Conservation (phyloP, 208 protist genomes). For the Trypanosoma melophagium region DNA sequence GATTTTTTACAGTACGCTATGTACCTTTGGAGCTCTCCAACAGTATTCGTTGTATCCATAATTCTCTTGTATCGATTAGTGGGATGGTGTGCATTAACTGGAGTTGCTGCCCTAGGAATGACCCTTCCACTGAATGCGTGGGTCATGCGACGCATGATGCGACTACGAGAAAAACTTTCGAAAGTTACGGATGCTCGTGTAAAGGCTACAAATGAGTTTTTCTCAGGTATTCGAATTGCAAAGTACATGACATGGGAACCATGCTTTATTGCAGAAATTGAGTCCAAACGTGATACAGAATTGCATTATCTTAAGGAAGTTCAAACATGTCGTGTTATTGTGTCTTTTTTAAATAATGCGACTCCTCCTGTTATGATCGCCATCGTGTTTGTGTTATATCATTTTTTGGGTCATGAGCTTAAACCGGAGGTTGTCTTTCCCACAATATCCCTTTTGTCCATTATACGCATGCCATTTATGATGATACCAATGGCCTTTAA, state of each 20-base stretch:
- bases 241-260: conserved; percentile 87
- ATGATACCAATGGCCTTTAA: conserved; percentile 67
- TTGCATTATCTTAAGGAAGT: conserved; percentile 28
- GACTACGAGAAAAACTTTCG: conserved; percentile 19
- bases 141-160: conserved; percentile 25
- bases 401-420: conserved; percentile 53
- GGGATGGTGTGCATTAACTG: conserved; percentile 48
- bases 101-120: conserved; percentile 46
- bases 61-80: conserved; percentile 33
- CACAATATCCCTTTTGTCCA: conserved; percentile 84
- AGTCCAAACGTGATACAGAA: conserved; percentile 33
- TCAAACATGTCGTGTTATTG: conserved; percentile 31
- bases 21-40: conserved; percentile 42
- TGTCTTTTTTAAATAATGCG: conserved; percentile 45
- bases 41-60: conserved; percentile 41
- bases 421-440: conserved; percentile 86
- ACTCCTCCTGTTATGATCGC: conserved; percentile 52
- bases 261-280: conserved; percentile 32
- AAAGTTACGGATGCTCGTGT: conserved; percentile 66
- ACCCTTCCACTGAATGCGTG: conserved; percentile 50
- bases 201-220: conserved; percentile 75
- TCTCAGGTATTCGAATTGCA: conserved; percentile 79
- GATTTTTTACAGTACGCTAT: conserved; percentile 49
- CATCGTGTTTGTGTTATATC: conserved; percentile 45
- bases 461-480: conserved; percentile 89